Evolutionary conservation across 83 land plant genomes (phyloP).

Genomic region (Picea mariana): DNA sequence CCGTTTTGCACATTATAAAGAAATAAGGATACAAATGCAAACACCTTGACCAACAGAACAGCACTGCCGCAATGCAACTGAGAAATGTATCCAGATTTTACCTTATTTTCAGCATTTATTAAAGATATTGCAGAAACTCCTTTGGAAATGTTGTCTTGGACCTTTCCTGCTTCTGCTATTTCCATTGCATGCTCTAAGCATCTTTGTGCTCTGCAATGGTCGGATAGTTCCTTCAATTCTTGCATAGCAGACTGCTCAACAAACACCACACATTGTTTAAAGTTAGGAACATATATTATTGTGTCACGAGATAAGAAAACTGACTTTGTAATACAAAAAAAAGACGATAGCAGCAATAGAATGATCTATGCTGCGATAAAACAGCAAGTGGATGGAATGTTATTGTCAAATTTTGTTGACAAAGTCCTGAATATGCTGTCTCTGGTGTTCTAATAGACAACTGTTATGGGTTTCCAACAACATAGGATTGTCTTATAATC

Average conservation of each 20-base stretch:
- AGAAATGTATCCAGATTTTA: constrained; percentile 12
- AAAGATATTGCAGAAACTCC: constrained; percentile 71
- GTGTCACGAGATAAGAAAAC: neutral
- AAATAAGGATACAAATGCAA: neutral
- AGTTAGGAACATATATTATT: neutral
- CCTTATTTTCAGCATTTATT: constrained; percentile 55
- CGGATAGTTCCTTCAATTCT: constrained; percentile 57
- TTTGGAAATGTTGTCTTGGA: constrained; percentile 62
- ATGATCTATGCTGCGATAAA: neutral
- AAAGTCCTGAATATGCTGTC: neutral
- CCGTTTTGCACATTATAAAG: neutral
- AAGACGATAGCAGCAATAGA: neutral
- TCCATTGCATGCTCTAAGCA: constrained; percentile 89
- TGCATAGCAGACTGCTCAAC: constrained; percentile 20
- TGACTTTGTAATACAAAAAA: neutral
- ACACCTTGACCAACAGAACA: neutral
- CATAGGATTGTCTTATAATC: too few relatives aligned
- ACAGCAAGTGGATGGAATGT: neutral
- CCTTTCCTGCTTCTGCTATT: constrained; percentile 70
- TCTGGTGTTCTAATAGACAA: neutral
- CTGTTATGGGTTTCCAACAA: neutral
- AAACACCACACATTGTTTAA: neutral
- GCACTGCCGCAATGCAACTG: neutral
- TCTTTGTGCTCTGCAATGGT: constrained; percentile 63
- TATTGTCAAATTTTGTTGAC: constrained; percentile 1